These are phyloP conservation scores for Pythium diclinum DNA, from an alignment of 352 stramenopile species.

Conservation along the genomic window DNA sequence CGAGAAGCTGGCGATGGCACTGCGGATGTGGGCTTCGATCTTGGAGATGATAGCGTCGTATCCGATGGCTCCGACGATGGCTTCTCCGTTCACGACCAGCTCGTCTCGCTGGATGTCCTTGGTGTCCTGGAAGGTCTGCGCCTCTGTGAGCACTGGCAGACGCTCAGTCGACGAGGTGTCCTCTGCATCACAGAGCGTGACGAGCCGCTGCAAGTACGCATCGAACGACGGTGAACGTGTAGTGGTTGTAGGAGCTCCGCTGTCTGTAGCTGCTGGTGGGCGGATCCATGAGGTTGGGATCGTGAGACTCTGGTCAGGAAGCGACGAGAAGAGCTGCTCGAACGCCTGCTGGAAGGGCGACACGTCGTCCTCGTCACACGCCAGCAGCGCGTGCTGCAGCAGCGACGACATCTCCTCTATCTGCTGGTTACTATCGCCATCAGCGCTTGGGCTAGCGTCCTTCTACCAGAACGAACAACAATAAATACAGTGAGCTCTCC, in stretches of 20 bases:
- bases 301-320: conserved; percentile 32
- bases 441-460: neutral
- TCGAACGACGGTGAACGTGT: neutral
- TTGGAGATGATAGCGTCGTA: conserved; percentile 59
- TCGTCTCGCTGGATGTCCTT: conserved; percentile 83
- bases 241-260: neutral
- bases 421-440: conserved; percentile 14
- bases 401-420: conserved; percentile 40
- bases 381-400: conserved; percentile 39
- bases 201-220: conserved; percentile 40
- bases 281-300: conserved; percentile 51
- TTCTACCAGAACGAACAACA: neutral
- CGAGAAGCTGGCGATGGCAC: conserved; percentile 29
- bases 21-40: conserved; percentile 42
- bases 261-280: neutral
- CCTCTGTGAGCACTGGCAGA: conserved; percentile 39
- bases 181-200: conserved; percentile 19
- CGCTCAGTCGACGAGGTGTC: neutral
- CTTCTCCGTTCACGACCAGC: conserved; percentile 57
- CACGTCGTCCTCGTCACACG: conserved; percentile 30
- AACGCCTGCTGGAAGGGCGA: conserved; percentile 57
- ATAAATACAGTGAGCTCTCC: neutral
- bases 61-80: conserved; percentile 41
- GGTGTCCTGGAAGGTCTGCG: conserved; percentile 67
- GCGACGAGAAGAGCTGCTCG: conserved; percentile 46